Percentiles rank a stretch among this genome's conserved stretches.
Conservation (phyloP, 2,329 filamentous ascomycete genomes). For the Neocucurbitaria cava region DNA sequence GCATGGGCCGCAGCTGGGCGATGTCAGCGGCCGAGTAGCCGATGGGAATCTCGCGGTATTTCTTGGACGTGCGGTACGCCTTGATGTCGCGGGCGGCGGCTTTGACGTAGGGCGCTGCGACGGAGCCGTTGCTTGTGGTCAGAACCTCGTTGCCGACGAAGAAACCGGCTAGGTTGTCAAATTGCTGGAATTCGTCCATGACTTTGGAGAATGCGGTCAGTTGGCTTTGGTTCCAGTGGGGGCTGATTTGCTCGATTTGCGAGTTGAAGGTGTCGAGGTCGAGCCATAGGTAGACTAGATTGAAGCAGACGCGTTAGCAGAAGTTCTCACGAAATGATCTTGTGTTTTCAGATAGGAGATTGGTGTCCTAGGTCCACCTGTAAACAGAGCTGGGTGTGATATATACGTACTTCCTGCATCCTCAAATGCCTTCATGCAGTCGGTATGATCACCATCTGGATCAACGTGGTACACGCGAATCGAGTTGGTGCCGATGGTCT, state of each 20-base stretch:
- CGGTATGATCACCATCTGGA: slow-evolving; percentile 71
- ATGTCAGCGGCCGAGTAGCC: slow-evolving; percentile 91
- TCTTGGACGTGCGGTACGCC: slow-evolving; percentile 75
- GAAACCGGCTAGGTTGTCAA: slow-evolving; percentile 76
- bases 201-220: slow-evolving; percentile 72
- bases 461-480: slow-evolving; percentile 92
- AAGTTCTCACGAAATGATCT: no score
- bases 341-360: no score
- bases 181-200: slow-evolving; percentile 78
- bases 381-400: no score
- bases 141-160: slow-evolving; percentile 90
- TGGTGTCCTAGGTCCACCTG: no score
- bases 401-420: slow-evolving; percentile 57
- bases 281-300: slow-evolving; percentile 76
- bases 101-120: slow-evolving; percentile 81
- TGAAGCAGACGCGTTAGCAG: slow-evolving; percentile 51
- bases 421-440: slow-evolving; percentile 81
- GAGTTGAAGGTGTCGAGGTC: slow-evolving; percentile 77
- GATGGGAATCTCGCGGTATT: slow-evolving; percentile 80
- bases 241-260: slow-evolving; percentile 69
- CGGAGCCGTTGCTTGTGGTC: slow-evolving; percentile 62
- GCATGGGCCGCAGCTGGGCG: slow-evolving; percentile 68
- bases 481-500: slow-evolving; percentile 79
- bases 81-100: slow-evolving; percentile 83
- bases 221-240: slow-evolving; percentile 77